Evolutionary conservation across 2,329 filamentous ascomycete genomes (phyloP).

Genomic region (Helicocarpus griseus): DNA sequence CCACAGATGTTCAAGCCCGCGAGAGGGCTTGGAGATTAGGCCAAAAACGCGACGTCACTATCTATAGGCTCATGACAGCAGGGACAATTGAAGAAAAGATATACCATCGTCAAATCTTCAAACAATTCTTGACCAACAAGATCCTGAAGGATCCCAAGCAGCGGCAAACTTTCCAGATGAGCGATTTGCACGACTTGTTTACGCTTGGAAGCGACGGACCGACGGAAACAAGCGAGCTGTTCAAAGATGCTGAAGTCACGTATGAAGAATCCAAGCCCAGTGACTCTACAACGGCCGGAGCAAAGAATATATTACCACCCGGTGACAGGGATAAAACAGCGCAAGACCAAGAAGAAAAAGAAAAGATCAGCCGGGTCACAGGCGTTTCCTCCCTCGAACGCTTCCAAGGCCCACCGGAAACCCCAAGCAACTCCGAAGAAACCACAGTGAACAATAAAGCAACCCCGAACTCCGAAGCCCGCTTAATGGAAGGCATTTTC

Average conservation of each 20-base stretch:
- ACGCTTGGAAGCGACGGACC: slow-evolving; percentile 60
- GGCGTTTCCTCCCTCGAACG: slow-evolving; percentile 57
- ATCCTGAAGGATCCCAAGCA: slow-evolving; percentile 91
- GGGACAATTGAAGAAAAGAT: slow-evolving; percentile 99
- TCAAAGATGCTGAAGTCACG: slow-evolving; percentile 75
- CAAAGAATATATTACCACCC: too few relatives aligned
- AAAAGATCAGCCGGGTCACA: slow-evolving; percentile 44
- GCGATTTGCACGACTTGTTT: slow-evolving; percentile 87
- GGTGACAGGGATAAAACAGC: slow-evolving; percentile 11
- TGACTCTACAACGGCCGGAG: slow-evolving; percentile 9
- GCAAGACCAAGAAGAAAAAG: slow-evolving; percentile 23
- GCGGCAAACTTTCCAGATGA: slow-evolving; percentile 78
- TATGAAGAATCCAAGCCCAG: slow-evolving; percentile 36
- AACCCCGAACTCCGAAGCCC: slow-evolving; percentile 48
- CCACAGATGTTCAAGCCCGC: slow-evolving; percentile 87
- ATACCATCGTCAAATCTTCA: slow-evolving; percentile 96
- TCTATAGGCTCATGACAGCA: slow-evolving; percentile 95
- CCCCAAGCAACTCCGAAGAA: slow-evolving; percentile 14
- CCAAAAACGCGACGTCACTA: slow-evolving; percentile 88
- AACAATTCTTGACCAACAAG: slow-evolving; percentile 95
- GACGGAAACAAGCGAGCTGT: slow-evolving; percentile 77
- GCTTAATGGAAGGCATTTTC: slow-evolving; percentile 83
- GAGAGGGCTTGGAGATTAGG: slow-evolving; percentile 93
- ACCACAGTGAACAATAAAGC: slow-evolving; percentile 18
- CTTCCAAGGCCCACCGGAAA: slow-evolving; percentile 42